Evolutionary conservation across 331 rosid genomes (phyloP).

Genomic region (Quercus lobata): DNA sequence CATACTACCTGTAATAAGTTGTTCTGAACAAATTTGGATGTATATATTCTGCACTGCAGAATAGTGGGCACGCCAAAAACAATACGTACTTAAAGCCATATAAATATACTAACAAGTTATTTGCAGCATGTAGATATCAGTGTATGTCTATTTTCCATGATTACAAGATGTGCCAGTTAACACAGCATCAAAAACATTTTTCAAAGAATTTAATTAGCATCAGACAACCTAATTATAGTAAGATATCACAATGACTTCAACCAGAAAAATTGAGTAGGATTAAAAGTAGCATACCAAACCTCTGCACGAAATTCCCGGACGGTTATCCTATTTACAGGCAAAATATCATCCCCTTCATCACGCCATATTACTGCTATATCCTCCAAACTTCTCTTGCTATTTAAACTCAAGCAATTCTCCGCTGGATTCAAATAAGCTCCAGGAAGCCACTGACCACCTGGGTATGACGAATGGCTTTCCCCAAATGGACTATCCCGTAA

Average conservation of each 20-base stretch:
- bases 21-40: neutral
- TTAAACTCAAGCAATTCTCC: slow-evolving; percentile 56
- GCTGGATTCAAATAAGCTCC: slow-evolving; percentile 84
- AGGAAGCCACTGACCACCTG: slow-evolving; percentile 89
- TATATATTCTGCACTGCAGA: neutral
- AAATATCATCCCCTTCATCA: slow-evolving; percentile 68
- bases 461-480: slow-evolving; percentile 32
- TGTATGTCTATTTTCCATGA: no score
- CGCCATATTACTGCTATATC: slow-evolving; percentile 75
- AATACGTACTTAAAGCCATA: neutral
- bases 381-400: slow-evolving; percentile 53
- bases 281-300: slow-evolving; percentile 64
- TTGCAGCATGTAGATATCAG: no score
- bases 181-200: neutral
- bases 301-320: slow-evolving; percentile 59
- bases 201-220: neutral
- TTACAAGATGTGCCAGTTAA: no score
- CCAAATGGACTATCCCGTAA: slow-evolving; percentile 37
- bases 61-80: neutral
- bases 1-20: neutral
- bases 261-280: neutral
- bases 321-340: slow-evolving; percentile 59
- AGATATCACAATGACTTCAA: neutral
- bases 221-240: neutral
- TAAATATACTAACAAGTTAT: neutral